Evolutionary conservation across 2,329 filamentous ascomycete species (phyloP), one percentile per base, ranked within the genome.

Genomic region (Microsporum audouinii): DNA sequence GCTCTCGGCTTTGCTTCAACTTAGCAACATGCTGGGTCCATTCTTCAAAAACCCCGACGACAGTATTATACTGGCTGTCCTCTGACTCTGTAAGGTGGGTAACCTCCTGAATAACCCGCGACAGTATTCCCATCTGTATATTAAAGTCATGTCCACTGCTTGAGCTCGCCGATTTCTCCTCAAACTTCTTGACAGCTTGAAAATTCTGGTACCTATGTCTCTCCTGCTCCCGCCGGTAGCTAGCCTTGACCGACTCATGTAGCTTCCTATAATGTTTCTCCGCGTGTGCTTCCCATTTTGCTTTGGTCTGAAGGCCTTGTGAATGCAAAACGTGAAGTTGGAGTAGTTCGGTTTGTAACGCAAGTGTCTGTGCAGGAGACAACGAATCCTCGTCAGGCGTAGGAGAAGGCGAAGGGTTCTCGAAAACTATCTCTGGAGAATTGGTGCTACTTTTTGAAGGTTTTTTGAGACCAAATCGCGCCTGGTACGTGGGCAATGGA

Each of bases 301-400:
- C 61, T 17, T 71, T 66, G 23, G 65, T 65, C 45, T 69, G 69
- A 23, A 71, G 59, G 5, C 66, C 68, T 3, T 68, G 67, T 5
- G 70, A 68, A 64, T 76, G 71, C 5, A 77, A 67, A 3, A 77
- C 68, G 59, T 70, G 72, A 14, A 78, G 63, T 60, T 79, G 76
- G 29, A 79, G 67, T 10, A 78, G 67, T 62, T 79, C 76, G 0
- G 73, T 76, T 61, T 76, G 73, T 36, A 77, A 58, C 10, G 71
- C 69, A 12, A 70, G 65, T 58, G 73, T 67, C 34, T 76, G 73
- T 53, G 12, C 49, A 23, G 72, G 70, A 65, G 69, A 70, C 6
- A 70, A 67, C 5, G 70, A 66, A 17, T 70, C 66, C 58, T 70
- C 63, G 3, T 66, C 66, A 36, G 64, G 55, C 47, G 63, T 64